Evolutionary conservation across 805 yeast species (phyloP), one percentile per base, ranked within the genome.

Genomic region (Millerozyma miso): DNA sequence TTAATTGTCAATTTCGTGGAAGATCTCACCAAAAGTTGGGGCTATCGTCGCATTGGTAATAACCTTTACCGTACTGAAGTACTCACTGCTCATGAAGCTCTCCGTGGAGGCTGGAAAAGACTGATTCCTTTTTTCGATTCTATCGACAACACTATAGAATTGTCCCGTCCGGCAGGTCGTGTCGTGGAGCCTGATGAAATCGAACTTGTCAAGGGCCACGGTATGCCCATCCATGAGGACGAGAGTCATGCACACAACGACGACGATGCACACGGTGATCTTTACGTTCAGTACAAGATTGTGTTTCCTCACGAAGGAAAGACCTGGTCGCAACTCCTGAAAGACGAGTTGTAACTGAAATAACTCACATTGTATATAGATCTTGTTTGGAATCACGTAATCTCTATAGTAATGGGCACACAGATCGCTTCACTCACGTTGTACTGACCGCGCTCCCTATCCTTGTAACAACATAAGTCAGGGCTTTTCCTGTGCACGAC

Each of bases 1-100:
- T 67, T 93, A 43, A 60, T 74, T 19, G 71, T 89, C n/a, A 71
- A 69, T 34, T 58, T 88, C 32, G 58, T 56, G 26, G 97, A 91
- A 64, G 68, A 73, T 33, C 56, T 65, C 15, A 59, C 48, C 23
- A 75, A 72, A 14, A 83, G 85, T 56, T 59, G 88, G 76, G 99
- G 99, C 5, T 93, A 82, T 65, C 76, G 97, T 62, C 77, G 99
- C 52, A 75, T 88, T 46, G 86, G 86, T 31, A 60, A 74, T 48
- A 71, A 85, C 54, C 65, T 93, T 49, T 90, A 83, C 67, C 71
- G 98, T 46, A 85, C 88, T 0, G 98, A 93, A 59, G 81, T 79
- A 1, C 59, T 93, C 23, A 75, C 85, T 2, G 69, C 82, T 39
- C 71, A 75, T 41, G 97, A 93, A 60, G 85, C 97, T 0, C 38